Conservation (phyloP, 441 rosid species). For the Adansonia rubrostipa region DNA sequence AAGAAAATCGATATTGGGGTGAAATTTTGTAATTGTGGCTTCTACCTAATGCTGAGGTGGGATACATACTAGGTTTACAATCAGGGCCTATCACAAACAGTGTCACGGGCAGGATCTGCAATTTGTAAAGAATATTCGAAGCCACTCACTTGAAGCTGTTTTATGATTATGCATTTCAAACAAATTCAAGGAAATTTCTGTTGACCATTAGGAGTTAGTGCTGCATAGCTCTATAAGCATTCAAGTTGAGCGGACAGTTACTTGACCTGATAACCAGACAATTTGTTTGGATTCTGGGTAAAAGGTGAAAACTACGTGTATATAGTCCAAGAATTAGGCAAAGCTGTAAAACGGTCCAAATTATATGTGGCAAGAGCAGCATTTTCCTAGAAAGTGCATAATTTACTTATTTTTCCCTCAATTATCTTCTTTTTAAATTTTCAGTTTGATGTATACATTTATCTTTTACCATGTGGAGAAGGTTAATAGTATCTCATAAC, state of each 20-base stretch:
- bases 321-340: slow-evolving; percentile 1
- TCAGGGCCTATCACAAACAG: slow-evolving; percentile 1
- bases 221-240: slow-evolving; percentile 10
- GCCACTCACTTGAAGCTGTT: neutral
- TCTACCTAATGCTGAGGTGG: neutral
- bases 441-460: slow-evolving; percentile 17
- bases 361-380: slow-evolving; percentile 27
- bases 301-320: neutral
- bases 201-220: neutral
- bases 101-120: neutral
- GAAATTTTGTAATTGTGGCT: neutral
- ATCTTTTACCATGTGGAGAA: neutral
- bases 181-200: slow-evolving; percentile 21
- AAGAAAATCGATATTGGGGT: neutral
- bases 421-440: slow-evolving; percentile 19
- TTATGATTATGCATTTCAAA: slow-evolving; percentile 8
- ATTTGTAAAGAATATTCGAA: neutral
- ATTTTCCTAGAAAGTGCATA: slow-evolving; percentile 36
- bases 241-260: slow-evolving; percentile 5
- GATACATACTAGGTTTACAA: neutral
- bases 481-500: neutral
- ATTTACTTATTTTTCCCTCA: neutral
- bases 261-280: neutral
- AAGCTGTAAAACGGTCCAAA: slow-evolving; percentile 17
- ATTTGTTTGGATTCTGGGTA: neutral